These are phyloP conservation scores for Colletotrichum orchidophilum DNA, from an alignment of 2,329 filamentous ascomycete genomes.

Conservation along the genomic window DNA sequence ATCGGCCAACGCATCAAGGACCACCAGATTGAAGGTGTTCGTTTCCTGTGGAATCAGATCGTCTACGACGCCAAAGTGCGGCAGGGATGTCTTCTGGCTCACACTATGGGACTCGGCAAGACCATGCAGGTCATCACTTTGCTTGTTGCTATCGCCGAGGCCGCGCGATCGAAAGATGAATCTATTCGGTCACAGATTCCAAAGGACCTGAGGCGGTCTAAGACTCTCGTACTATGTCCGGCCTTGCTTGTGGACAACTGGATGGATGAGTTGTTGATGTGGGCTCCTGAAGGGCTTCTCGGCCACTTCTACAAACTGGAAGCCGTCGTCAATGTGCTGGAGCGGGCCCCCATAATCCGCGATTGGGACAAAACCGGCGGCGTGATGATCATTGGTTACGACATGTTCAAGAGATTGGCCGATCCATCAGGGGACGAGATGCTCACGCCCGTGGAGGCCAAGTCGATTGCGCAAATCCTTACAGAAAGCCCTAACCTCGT, in stretches of 20 bases:
- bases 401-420: constrained; percentile 65
- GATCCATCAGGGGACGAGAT: constrained; percentile 42
- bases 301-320: constrained; percentile 67
- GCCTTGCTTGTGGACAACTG: constrained; percentile 82
- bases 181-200: constrained; percentile 75
- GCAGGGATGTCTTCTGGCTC: constrained; percentile 84
- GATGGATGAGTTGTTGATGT: constrained; percentile 78
- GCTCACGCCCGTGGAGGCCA: neutral
- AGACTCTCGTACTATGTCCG: constrained; percentile 80
- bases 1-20: constrained; percentile 76
- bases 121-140: constrained; percentile 91
- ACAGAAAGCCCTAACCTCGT: constrained; percentile 74
- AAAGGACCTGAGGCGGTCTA: constrained; percentile 65
- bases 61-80: constrained; percentile 65
- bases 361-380: constrained; percentile 74
- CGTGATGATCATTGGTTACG: constrained; percentile 80
- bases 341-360: constrained; percentile 57
- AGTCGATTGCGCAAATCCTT: constrained; percentile 53
- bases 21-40: constrained; percentile 83
- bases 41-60: constrained; percentile 90
- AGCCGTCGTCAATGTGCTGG: constrained; percentile 41
- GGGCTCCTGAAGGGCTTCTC: constrained; percentile 68
- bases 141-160: constrained; percentile 77
- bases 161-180: constrained; percentile 67
- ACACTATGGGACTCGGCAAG: constrained; percentile 93